Percentiles rank a stretch among this genome's conserved stretches.
Conservation (phyloP, 305 asterid genomes). For the Fraxinus baroniana region DNA sequence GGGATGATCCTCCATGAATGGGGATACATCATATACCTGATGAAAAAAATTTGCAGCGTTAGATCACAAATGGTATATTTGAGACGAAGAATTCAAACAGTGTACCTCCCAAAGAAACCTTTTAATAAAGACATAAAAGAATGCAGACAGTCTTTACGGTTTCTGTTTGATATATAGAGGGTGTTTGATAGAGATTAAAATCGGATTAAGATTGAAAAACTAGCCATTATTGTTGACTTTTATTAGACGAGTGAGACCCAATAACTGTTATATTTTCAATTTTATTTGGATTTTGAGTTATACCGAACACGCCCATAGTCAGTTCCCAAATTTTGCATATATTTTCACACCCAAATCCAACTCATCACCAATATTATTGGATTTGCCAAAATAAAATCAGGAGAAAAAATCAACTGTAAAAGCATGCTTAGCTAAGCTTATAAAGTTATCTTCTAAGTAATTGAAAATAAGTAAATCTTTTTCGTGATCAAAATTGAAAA, state of each 20-base stretch:
- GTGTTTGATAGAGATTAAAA: too few relatives aligned
- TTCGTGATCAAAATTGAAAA: not conserved
- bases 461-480: not conserved
- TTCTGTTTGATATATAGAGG: not conserved
- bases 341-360: not conserved
- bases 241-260: too few relatives aligned
- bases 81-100: not conserved
- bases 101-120: not conserved
- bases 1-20: constrained; percentile 88
- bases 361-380: not conserved
- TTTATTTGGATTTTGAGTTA: too few relatives aligned
- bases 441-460: not conserved
- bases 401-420: not conserved
- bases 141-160: not conserved
- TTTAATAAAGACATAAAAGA: not conserved
- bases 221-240: too few relatives aligned
- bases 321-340: not conserved
- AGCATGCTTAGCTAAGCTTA: not conserved
- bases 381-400: not conserved
- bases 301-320: not conserved
- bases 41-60: not conserved
- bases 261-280: too few relatives aligned
- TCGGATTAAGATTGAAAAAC: too few relatives aligned
- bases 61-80: not conserved
- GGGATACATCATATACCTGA: constrained; percentile 82